phyloP scores from a whole-genome alignment of 2,329 filamentous ascomycete genomes.

The Colletotrichum plurivorum region DNA sequence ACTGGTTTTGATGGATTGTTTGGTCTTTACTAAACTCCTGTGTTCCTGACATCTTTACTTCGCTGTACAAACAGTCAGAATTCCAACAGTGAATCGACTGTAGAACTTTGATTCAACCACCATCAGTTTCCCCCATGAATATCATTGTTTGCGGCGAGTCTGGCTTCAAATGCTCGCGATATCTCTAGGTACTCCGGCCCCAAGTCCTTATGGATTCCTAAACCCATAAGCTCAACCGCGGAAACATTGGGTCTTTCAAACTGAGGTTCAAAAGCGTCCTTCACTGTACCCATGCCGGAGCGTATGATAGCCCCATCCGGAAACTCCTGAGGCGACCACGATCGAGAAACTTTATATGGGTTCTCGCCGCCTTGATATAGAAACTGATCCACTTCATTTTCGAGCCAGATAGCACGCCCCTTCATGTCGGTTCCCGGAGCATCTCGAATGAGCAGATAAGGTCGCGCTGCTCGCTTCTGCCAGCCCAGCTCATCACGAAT shows the following conservation, averaged over 20 bases:
- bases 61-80: too few species aligned
- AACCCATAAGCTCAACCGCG: too few species aligned
- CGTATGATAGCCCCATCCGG: background rate
- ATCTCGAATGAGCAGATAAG: slow-evolving; percentile 22
- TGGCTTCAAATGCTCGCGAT: too few species aligned
- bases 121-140: too few species aligned
- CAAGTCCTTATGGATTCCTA: too few species aligned
- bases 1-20: too few species aligned
- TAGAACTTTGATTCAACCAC: too few species aligned
- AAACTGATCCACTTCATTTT: slow-evolving; percentile 41
- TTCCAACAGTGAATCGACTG: too few species aligned
- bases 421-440: background rate
- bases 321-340: background rate
- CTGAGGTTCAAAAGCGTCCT: slow-evolving; percentile 12
- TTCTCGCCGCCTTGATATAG: slow-evolving; percentile 44
- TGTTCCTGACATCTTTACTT: too few species aligned
- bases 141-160: too few species aligned
- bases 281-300: background rate
- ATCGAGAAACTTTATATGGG: slow-evolving; percentile 34
- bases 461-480: slow-evolving; percentile 33
- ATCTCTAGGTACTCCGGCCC: too few species aligned
- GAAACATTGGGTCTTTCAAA: background rate
- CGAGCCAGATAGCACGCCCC: slow-evolving; percentile 10
- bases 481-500: slow-evolving; percentile 43
- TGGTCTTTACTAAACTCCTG: too few species aligned